These are phyloP conservation scores for Lojkania enalia DNA, from an alignment of 2,329 filamentous ascomycete species.

Conservation along the genomic window DNA sequence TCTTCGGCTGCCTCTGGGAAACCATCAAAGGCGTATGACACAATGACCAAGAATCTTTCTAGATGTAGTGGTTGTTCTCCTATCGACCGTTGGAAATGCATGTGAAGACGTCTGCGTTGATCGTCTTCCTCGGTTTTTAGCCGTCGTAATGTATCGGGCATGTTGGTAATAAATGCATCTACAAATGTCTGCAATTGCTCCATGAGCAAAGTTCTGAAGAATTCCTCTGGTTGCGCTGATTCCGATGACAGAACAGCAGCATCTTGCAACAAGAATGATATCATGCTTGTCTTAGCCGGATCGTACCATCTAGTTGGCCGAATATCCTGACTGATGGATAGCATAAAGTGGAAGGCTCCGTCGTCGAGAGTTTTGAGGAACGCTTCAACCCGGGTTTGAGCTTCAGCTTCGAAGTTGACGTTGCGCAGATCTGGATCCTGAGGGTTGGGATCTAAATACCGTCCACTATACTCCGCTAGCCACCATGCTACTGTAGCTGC, in stretches of 20 bases:
- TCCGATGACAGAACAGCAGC: constrained; percentile 71
- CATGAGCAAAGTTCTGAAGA: constrained; percentile 75
- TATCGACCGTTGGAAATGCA: constrained; percentile 53
- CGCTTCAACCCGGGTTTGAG: constrained; percentile 69
- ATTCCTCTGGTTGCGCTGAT: constrained; percentile 67
- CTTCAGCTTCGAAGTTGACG: constrained; percentile 68
- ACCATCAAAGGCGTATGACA: constrained; percentile 87
- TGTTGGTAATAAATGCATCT: constrained; percentile 91
- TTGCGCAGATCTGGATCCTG: constrained; percentile 53
- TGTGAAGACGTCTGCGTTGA: constrained; percentile 61
- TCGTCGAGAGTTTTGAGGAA: constrained; percentile 82
- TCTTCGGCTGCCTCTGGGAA: constrained; percentile 81
- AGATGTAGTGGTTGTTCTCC: constrained; percentile 62
- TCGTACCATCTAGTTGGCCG: constrained; percentile 85
- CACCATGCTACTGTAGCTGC: constrained; percentile 82
- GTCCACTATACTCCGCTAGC: constrained; percentile 90
- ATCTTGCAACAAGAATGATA: constrained; percentile 81
- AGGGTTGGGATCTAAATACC: constrained; percentile 75
- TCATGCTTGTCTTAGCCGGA: constrained; percentile 78
- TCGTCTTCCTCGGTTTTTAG: constrained; percentile 89
- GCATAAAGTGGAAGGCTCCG: constrained; percentile 87
- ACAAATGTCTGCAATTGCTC: constrained; percentile 83
- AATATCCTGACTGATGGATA: constrained; percentile 81
- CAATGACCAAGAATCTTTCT: constrained; percentile 88
- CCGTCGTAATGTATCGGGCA: constrained; percentile 87